Conservation (phyloP, 257 asterid species). For the Henckelia pumila region DNA sequence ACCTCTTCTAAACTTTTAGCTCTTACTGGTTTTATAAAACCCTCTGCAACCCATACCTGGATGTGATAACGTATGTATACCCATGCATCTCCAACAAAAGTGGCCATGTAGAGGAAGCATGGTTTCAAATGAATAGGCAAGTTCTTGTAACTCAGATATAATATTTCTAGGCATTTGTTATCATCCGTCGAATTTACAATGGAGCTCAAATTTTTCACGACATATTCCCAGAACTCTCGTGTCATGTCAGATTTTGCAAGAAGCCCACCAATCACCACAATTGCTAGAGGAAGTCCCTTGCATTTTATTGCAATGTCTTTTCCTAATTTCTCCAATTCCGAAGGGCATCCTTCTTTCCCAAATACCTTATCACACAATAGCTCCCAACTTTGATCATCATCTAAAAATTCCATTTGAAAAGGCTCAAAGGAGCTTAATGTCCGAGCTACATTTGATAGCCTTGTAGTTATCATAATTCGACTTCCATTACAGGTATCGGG, state of each 20-base stretch:
- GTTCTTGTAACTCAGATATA: constrained; percentile 6
- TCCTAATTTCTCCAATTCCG: neutral
- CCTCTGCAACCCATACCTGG: neutral
- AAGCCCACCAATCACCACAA: too few relatives aligned
- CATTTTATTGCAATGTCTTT: neutral
- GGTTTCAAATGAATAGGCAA: too few relatives aligned
- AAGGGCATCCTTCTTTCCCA: neutral
- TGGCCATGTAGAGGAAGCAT: constrained; percentile 1
- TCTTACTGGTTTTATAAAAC: neutral
- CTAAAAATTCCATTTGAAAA: neutral
- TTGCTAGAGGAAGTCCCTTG: constrained; percentile 3
- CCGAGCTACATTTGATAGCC: neutral
- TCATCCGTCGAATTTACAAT: neutral
- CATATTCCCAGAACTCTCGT: neutral
- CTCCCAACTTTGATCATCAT: neutral
- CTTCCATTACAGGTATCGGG: constrained; percentile 17
- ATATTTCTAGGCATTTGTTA: neutral
- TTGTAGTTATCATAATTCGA: constrained; percentile 14
- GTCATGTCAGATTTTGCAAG: neutral
- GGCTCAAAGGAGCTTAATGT: neutral
- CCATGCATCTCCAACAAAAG: neutral
- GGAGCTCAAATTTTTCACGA: neutral
- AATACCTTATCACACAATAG: neutral
- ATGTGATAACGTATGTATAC: neutral
- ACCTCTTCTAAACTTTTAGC: neutral